A percentile compares a stretch with the other conserved stretches of the same genome.
Evolutionary conservation across 169 alveolate genomes (phyloP).

Genomic region (Amoebophrya sp.): DNA sequence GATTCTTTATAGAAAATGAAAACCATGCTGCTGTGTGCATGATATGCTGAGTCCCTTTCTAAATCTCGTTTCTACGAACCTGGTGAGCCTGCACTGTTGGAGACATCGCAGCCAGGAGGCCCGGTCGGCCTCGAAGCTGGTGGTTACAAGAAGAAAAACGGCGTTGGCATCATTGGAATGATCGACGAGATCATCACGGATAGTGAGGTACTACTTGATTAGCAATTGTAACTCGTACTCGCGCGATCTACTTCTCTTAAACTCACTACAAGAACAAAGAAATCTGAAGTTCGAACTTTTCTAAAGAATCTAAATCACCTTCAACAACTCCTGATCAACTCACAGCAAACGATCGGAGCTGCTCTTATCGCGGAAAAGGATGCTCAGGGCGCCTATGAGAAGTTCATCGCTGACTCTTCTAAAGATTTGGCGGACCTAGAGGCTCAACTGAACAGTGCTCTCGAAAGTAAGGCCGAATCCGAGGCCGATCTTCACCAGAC

Average conservation of each 20-base stretch:
- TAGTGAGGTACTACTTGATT: background rate
- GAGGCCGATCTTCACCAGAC: slow-evolving; percentile 4
- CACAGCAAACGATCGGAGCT: background rate
- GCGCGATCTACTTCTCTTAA: background rate
- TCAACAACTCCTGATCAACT: no score
- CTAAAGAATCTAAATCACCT: background rate
- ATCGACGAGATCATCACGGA: background rate
- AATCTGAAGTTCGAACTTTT: background rate
- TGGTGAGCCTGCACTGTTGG: no score
- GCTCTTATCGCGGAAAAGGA: background rate
- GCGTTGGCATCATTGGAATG: background rate
- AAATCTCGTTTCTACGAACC: no score
- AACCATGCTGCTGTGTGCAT: no score
- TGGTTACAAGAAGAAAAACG: background rate
- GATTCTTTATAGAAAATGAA: no score
- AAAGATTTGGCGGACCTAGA: background rate
- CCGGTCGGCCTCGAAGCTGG: slow-evolving; percentile 14
- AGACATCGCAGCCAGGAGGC: slow-evolving; percentile 16
- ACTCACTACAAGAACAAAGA: background rate
- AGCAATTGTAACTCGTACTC: background rate
- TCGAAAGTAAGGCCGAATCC: background rate
- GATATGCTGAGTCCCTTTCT: no score
- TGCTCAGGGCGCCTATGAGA: background rate
- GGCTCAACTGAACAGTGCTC: background rate
- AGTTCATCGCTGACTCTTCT: background rate